These are phyloP conservation scores for Xylaria sp. DNA, from an alignment of 495 filamentous ascomycete species.

Conservation along the genomic window DNA sequence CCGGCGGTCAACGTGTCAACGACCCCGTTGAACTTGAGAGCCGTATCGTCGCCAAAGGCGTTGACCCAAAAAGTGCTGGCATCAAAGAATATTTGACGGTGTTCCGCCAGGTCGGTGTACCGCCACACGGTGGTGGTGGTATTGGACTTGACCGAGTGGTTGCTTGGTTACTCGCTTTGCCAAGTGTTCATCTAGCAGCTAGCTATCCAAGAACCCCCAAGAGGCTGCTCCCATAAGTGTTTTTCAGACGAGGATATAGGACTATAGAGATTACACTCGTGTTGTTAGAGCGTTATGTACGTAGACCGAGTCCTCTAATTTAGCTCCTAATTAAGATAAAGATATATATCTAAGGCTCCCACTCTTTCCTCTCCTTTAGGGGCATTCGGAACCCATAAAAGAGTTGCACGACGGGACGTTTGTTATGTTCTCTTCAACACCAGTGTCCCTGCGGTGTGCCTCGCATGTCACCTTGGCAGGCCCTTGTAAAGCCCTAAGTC, in stretches of 20 bases:
- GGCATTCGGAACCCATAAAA: neutral
- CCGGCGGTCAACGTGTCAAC: conserved; percentile 87
- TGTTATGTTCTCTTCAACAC: neutral
- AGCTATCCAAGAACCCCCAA: conserved; percentile 87
- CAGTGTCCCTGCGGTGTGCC: no score
- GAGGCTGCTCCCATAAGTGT: conserved; percentile 65
- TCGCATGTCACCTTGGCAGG: no score
- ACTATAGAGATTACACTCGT: neutral
- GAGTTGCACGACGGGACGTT: neutral
- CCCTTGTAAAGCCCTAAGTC: no score
- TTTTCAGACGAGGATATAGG: neutral
- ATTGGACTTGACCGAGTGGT: conserved; percentile 89
- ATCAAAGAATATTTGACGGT: conserved; percentile 72
- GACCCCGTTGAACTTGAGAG: conserved; percentile 70
- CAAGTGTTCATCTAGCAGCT: conserved; percentile 78
- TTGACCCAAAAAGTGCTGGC: conserved; percentile 75
- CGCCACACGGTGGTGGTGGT: conserved; percentile 85
- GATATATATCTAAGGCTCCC: neutral
- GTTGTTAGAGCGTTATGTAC: neutral
- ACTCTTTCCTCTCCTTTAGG: neutral
- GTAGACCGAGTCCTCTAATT: neutral
- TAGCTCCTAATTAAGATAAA: neutral
- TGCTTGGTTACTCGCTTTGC: conserved; percentile 84
- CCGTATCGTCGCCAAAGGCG: conserved; percentile 72
- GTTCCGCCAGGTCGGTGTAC: conserved; percentile 60